Base-by-base conservation (phyloP, 768 basidiomycete genomes). In the Trichaptum fuscoviolaceum region DNA sequence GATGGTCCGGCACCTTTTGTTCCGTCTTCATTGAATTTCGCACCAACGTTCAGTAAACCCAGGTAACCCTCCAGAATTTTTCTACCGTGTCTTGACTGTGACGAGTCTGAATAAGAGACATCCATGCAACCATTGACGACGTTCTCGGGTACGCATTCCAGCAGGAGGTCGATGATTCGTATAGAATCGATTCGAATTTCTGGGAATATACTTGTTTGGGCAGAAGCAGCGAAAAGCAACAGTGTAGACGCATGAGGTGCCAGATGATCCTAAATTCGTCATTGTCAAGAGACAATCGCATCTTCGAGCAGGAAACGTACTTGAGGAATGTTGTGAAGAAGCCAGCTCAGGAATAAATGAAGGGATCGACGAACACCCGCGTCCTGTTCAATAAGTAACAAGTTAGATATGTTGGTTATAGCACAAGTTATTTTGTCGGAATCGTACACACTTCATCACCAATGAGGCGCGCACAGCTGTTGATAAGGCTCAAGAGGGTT, bases 141-240 rank as follows among this genome's bases (percentile, higher is more conserved):
- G 8, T 82, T 77, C 57, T 82, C 81, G 10, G 95, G 94, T 4
- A 91, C 85, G 67, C 80, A 72, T 42, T 89, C 86, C 3, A 97
- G 81, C 57, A 94, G 82, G 25, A 96, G 73, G 71, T 91, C 84
- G 58, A 98, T 76, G 70, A 94, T 86, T 15, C 89, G 87, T 64
- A 96, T 82, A 2, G 94, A 93, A 73, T 98, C 96, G 52, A 98
- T 84, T 18, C 95, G 85, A 67, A 98, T 94, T 75, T 96, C 94
- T 24, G 95, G 95, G 75, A 95, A 97, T 61, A 99, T 96, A 71
- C 96, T 92, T 0, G 93, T 95, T 75, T 96, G 90, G 0, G 94
- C 93, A 10, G 95, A 96, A 7, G 92, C 89, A 0, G 88, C 87
- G 74, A 95, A 96, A 18, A 99, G 85, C 25, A 98, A 80, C 6